phyloP scores from a whole-genome alignment of 108 stramenopile genomes.

The Discostella pseudostelligera region DNA sequence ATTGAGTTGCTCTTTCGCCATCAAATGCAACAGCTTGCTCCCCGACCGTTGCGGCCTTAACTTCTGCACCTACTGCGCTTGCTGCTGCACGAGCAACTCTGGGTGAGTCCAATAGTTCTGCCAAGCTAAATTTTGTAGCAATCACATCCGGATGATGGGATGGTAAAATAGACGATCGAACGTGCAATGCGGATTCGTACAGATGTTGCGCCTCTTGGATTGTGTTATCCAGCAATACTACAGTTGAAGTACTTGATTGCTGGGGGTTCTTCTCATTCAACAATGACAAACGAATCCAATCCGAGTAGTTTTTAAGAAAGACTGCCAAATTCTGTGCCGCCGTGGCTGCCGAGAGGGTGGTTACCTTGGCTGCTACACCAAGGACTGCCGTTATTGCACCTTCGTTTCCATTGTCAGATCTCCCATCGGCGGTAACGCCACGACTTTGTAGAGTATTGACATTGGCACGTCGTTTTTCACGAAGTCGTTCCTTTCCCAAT shows the following conservation, averaged over 20 bases:
- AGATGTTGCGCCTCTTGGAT: constrained; percentile 69
- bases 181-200: constrained; percentile 64
- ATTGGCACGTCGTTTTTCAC: constrained; percentile 34
- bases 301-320: constrained; percentile 74
- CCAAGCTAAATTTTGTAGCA: constrained; percentile 78
- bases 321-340: constrained; percentile 88
- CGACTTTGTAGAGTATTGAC: not conserved
- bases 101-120: constrained; percentile 64
- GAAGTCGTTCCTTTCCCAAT: constrained; percentile 30
- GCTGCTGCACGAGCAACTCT: not conserved
- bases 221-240: constrained; percentile 24
- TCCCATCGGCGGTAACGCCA: not conserved
- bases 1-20: constrained; percentile 50
- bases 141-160: constrained; percentile 75
- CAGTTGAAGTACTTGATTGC: constrained; percentile 6
- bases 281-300: constrained; percentile 38
- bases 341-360: constrained; percentile 78
- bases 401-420: constrained; percentile 1
- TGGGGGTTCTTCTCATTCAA: constrained; percentile 12
- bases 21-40: constrained; percentile 44
- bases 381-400: constrained; percentile 13
- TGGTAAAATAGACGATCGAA: constrained; percentile 58
- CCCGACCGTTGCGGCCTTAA: constrained; percentile 15
- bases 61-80: not conserved
- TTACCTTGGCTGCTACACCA: constrained; percentile 39